Base-by-base conservation (phyloP, 1,139 yeast genomes). In the Sugiyamaella castrensis region DNA sequence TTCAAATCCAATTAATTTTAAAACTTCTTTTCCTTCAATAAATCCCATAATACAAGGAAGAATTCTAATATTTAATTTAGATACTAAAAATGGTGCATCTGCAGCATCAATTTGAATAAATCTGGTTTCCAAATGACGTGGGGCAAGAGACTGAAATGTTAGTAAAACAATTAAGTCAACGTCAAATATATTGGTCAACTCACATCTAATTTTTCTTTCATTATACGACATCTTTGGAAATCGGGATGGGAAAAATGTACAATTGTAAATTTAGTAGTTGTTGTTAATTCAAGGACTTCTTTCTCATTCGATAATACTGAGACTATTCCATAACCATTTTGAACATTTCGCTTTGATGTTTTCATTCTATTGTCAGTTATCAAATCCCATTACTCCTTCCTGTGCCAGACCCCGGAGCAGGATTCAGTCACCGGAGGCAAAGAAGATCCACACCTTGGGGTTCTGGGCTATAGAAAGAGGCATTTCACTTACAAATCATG, bases 11-110 rank as follows among this genome's bases (percentile, higher is more conserved):
- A 84, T 74, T 8, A 85, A 63, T 52, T 87, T 67, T 28, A 76
- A 73, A 2, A 71, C 62, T 60, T 85, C 91, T 41, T 72, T 67
- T 1, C 91, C 91, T 29, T 75, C 70, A 31, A 68, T 69, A 61
- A 82, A 87, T n/a, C 81, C 73, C 1, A 84, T 68, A 5, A 86
- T 81, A 58, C 82, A 83, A 0, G 96, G 96, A 8, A 87, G 71
- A 6, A 84, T 82, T 59, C 83, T 79, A 43, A 87, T 72, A 1
- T 72, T 70, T 41, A 87, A 72, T 59, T 79, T 81, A 1, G 79
- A 68, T 3, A 81, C 87, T 44, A 87, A 68, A 61, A 87, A 87
- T 2, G 95, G 89, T 0, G 91, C 85, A 27, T 76, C 69, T 38
- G 73, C 76, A 0, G 87, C 95, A 50, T 75, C 71, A n/a, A 85